Evolutionary conservation across 1,139 yeast species (phyloP), one percentile per base, ranked within the genome.

Genomic region (Suzukiozyma palmioleophila): DNA sequence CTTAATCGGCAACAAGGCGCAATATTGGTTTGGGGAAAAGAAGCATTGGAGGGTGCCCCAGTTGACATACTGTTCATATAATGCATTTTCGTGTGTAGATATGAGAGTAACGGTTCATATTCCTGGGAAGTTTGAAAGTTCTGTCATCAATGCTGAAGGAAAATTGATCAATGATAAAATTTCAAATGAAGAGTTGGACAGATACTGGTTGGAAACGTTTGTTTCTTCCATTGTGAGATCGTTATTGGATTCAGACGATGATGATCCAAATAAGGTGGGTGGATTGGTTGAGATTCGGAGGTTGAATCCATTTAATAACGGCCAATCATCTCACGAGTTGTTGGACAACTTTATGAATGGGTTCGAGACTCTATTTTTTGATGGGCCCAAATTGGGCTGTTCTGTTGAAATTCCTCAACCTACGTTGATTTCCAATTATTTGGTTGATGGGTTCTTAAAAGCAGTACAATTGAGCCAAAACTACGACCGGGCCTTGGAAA

Each of bases 31-130:
- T 58, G 75, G 76, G 11, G 87, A 84, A 55, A 76, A 75, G 48
- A 84, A 80, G 47, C 76, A 75, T 51, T 88, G 89, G 84, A 81
- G 79, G 53, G 84, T 88, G 11, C 82, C 82, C 34, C 79, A 84
- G 48, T 84, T 90, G 40, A 60, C 64, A 3, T 66, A 73, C 43
- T 66, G 73, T 57, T 39, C 74, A 48, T 67, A 58, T 50, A 56
- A 70, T 62, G 81, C 84, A 3, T 84, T 87, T 52, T 72, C 84
- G 3, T 70, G 73, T 42, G 67, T 77, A 14, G 96, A 87, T 54
- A 72, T 84, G 49, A 72, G 94, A 32, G 89, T 87, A 7, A 69
- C 79, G 16, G 86, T 80, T 27, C 64, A 89, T 54, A 75, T 85
- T 53, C 73, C 89, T 32, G 90, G 90, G 15, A 66, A 68, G 45